phyloP scores from a whole-genome alignment of 2,329 filamentous ascomycete genomes.

The Fusarium albosuccineum region DNA sequence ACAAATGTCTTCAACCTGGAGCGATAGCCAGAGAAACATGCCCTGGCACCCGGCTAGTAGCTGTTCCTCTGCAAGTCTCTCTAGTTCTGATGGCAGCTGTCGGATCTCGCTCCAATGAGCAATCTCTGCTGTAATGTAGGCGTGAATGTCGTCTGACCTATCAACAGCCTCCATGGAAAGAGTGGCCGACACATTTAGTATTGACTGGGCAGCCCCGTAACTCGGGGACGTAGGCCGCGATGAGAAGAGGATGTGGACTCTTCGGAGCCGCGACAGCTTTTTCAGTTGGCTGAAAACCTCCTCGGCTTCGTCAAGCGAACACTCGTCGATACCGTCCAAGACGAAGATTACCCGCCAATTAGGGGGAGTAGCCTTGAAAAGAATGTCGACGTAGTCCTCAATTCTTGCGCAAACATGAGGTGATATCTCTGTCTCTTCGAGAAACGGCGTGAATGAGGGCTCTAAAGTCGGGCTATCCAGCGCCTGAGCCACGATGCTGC shows the following conservation, averaged over 20 bases:
- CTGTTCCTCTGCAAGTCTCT: neutral
- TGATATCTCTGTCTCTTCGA: neutral
- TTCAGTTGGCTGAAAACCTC: neutral
- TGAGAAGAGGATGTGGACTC: neutral
- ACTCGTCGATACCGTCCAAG: neutral
- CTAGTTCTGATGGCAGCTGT: neutral
- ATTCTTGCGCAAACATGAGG: fast-evolving
- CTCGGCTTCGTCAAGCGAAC: neutral
- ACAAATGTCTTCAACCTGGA: neutral
- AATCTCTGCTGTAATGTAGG: neutral
- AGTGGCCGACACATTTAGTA: neutral
- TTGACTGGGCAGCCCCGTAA: neutral
- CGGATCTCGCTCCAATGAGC: neutral
- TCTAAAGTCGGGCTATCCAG: neutral
- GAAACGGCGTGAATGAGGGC: neutral
- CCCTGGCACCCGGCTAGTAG: neutral
- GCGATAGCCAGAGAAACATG: neutral
- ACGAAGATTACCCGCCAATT: neutral
- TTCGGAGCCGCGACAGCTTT: neutral
- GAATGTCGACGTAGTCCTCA: neutral
- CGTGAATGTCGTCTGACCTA: neutral
- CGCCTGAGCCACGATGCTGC: neutral
- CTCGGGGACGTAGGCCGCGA: neutral
- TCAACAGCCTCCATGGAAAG: neutral
- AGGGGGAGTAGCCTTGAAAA: neutral